Evolutionary conservation across 2,329 filamentous ascomycete species (phyloP).

Genomic region (Beauveria sp.): DNA sequence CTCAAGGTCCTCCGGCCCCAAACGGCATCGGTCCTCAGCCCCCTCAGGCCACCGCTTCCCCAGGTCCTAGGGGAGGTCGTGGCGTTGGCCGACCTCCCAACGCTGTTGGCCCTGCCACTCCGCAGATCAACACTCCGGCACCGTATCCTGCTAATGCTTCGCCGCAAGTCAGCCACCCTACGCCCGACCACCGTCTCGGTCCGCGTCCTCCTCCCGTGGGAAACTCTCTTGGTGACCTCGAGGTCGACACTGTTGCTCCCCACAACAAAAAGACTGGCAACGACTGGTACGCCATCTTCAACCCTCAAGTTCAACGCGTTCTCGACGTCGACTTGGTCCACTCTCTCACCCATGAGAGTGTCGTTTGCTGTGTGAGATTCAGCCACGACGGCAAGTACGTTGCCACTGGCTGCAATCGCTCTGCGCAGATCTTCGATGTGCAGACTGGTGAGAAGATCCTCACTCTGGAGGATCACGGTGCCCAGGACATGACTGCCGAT

Average conservation of each 20-base stretch:
- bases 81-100: slow-evolving; percentile 59
- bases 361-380: slow-evolving; percentile 97
- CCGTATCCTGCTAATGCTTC: slow-evolving; percentile 80
- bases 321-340: slow-evolving; percentile 92
- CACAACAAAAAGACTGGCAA: slow-evolving; percentile 81
- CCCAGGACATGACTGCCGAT: slow-evolving; percentile 74
- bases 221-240: slow-evolving; percentile 73
- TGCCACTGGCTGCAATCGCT: slow-evolving; percentile 93
- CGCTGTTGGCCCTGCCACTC: slow-evolving; percentile 67
- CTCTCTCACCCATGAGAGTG: slow-evolving; percentile 86
- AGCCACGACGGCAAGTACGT: slow-evolving; percentile 93
- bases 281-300: slow-evolving; percentile 98
- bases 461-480: slow-evolving; percentile 79
- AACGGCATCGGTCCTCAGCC: slow-evolving; percentile 75
- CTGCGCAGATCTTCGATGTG: slow-evolving; percentile 99
- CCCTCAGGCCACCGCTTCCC: slow-evolving; percentile 77
- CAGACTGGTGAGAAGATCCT: slow-evolving; percentile 79
- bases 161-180: slow-evolving; percentile 81
- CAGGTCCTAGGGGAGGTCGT: slow-evolving; percentile 74
- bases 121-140: slow-evolving; percentile 82
- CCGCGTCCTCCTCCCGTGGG: slow-evolving; percentile 43
- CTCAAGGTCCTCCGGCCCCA: slow-evolving; percentile 45
- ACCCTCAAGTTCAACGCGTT: slow-evolving; percentile 79
- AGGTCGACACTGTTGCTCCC: slow-evolving; percentile 75
- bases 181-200: slow-evolving; percentile 57